These are phyloP conservation scores for Cordia subcordata DNA, from an alignment of 257 asterid genomes.

Conservation along the genomic window DNA sequence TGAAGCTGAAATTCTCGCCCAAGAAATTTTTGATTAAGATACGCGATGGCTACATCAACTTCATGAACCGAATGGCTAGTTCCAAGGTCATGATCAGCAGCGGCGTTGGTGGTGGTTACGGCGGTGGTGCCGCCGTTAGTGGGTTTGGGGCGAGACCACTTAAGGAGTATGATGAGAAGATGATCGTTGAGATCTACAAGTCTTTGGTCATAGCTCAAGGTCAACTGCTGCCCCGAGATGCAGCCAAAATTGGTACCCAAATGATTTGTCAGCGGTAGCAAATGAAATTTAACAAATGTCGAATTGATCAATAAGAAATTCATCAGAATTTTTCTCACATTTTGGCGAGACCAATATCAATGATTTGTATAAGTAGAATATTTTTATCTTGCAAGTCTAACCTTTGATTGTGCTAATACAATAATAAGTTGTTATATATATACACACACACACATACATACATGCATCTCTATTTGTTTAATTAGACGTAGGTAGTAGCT, in stretches of 20 bases:
- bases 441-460: no score
- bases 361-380: no score
- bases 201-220: constrained; percentile 34
- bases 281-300: no score
- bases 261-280: neutral
- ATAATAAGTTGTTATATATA: no score
- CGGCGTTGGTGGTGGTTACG: constrained; percentile 19
- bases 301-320: no score
- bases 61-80: constrained; percentile 29
- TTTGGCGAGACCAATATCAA: no score
- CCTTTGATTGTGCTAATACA: no score
- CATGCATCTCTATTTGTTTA: no score
- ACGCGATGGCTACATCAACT: constrained; percentile 34
- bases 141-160: constrained; percentile 44
- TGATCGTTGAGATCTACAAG: constrained; percentile 36
- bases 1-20: constrained; percentile 28
- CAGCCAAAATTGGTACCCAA: constrained; percentile 6
- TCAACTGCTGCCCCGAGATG: constrained; percentile 42
- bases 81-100: constrained; percentile 19
- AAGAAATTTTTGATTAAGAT: constrained; percentile 24
- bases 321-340: no score
- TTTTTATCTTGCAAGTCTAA: no score
- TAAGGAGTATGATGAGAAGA: constrained; percentile 46
- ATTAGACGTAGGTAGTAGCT: no score
- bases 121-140: neutral